phyloP scores from a whole-genome alignment of 768 basidiomycete genomes.

The Tubosaeta sp. region DNA sequence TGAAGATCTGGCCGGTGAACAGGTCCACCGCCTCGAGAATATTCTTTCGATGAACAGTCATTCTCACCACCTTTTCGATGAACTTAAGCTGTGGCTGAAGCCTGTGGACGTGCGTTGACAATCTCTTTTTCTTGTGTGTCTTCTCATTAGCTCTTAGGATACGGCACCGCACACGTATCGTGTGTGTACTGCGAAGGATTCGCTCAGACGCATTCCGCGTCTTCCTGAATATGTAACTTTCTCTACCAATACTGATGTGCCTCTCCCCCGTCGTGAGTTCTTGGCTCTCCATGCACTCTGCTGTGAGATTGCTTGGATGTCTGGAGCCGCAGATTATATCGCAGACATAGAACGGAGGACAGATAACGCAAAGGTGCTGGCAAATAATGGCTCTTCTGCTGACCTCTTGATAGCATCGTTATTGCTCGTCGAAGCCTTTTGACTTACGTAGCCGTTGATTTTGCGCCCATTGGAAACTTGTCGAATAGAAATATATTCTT shows the following conservation, averaged over 20 bases:
- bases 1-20: neutral
- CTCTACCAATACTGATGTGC: neutral
- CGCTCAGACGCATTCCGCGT: neutral
- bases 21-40: neutral
- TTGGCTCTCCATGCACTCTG: constrained; percentile 6
- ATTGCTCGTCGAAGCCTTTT: neutral
- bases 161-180: neutral
- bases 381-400: neutral
- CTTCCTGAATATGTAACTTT: constrained; percentile 2
- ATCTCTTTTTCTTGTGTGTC: too few relatives aligned
- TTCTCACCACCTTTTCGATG: neutral
- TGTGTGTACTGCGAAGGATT: neutral
- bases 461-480: too few relatives aligned
- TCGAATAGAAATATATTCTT: too few relatives aligned
- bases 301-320: constrained; percentile 8
- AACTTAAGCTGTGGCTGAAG: constrained; percentile 3
- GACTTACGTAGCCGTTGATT: too few relatives aligned
- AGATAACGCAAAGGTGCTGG: neutral
- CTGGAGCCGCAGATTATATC: constrained; percentile 2
- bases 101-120: neutral
- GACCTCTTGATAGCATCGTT: neutral
- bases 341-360: constrained; percentile 2
- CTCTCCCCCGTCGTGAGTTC: neutral
- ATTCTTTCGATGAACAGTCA: neutral
- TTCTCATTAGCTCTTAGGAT: neutral